Evolutionary conservation across 305 asterid species (phyloP).

Genomic region (Lippia alba): DNA sequence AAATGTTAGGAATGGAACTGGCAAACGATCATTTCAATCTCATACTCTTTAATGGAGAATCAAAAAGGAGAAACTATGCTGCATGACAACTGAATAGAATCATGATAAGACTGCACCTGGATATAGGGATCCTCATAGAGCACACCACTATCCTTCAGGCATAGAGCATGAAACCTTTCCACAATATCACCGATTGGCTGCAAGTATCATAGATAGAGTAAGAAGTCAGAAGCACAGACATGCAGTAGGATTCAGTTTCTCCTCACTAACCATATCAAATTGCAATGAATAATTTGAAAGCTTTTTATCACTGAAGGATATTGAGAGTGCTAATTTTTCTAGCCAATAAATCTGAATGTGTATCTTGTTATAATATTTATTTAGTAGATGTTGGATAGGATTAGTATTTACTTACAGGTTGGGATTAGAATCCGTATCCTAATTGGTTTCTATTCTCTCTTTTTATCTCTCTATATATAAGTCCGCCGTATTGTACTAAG

Average conservation of each 20-base stretch:
- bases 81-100: conserved; percentile 22
- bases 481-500: too few relatives aligned
- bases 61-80: conserved; percentile 2
- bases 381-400: too few relatives aligned
- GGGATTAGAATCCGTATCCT: too few relatives aligned
- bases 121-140: conserved; percentile 88
- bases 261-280: conserved; percentile 1
- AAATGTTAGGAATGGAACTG: conserved; percentile 30
- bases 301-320: conserved; percentile 9
- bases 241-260: conserved; percentile 9
- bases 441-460: too few relatives aligned
- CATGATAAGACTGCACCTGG: conserved; percentile 61
- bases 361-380: too few relatives aligned
- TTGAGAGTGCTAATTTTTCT: conserved; percentile 1
- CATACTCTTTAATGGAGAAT: conserved; percentile 8
- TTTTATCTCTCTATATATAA: too few relatives aligned
- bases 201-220: conserved; percentile 41
- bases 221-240: conserved; percentile 35
- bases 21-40: conserved; percentile 25
- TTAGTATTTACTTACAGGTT: too few relatives aligned
- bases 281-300: not conserved
- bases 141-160: conserved; percentile 94
- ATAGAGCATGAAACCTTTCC: conserved; percentile 82
- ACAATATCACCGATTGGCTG: conserved; percentile 86
- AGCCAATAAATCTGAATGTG: conserved; percentile 9